Evolutionary conservation across 1,139 yeast species (phyloP).

Genomic region (Zygosaccharomyces sapae): DNA sequence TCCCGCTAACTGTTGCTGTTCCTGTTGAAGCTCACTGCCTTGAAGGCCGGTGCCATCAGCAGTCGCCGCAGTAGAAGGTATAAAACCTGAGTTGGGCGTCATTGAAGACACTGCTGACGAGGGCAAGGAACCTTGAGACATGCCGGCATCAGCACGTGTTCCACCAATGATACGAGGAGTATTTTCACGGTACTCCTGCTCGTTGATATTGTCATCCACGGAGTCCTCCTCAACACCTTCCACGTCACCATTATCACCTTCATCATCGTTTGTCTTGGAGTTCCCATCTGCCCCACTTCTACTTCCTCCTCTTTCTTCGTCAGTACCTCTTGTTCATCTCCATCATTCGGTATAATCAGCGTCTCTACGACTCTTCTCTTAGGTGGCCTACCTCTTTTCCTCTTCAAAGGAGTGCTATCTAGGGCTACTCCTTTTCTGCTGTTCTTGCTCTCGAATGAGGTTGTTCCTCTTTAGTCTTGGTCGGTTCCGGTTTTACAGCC

Average conservation of each 20-base stretch:
- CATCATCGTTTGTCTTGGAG: too few relatives aligned
- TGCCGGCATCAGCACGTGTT: neutral
- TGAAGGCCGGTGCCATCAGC: conserved; percentile 10
- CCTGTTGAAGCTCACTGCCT: conserved; percentile 7
- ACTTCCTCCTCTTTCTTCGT: too few relatives aligned
- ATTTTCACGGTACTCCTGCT: conserved; percentile 2
- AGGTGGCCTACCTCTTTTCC: conserved; percentile 36
- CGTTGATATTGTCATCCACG: conserved; percentile 1
- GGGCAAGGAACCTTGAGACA: conserved; percentile 8
- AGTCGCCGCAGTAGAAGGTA: conserved; percentile 13
- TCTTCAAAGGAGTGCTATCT: conserved; percentile 14
- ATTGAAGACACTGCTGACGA: conserved; percentile 12
- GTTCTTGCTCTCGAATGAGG: neutral
- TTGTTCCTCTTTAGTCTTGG: conserved; percentile 2
- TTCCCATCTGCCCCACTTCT: too few relatives aligned
- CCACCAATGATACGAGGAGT: neutral
- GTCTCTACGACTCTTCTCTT: conserved; percentile 32
- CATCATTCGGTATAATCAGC: conserved; percentile 13
- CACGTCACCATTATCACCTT: conserved; percentile 7
- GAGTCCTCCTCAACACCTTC: conserved; percentile 7
- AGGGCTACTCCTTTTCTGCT: conserved; percentile 2
- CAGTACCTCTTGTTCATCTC: conserved; percentile 3
- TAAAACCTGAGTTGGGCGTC: conserved; percentile 8
- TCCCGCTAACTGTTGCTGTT: neutral
- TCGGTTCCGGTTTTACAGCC: conserved; percentile 14